Percentiles rank a stretch among this genome's conserved stretches.
These are phyloP conservation scores for Fraxinus americana DNA, from an alignment of 257 asterid genomes.

Conservation along the genomic window DNA sequence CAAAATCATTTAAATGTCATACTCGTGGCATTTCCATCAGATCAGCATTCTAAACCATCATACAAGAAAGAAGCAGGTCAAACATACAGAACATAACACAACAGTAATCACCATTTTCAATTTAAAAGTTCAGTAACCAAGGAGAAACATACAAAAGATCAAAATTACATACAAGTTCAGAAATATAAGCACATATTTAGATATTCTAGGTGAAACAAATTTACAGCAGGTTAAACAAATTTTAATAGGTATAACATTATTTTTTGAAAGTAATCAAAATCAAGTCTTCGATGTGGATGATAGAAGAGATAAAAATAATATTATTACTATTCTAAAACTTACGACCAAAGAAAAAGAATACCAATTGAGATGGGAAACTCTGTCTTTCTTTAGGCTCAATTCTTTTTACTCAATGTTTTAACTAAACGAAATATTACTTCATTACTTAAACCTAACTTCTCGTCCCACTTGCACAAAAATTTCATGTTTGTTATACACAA, in stretches of 20 bases:
- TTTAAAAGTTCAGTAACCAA: neutral
- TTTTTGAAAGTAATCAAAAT: neutral
- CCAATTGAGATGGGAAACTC: neutral
- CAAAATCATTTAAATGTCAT: constrained; percentile 40
- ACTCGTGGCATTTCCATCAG: constrained; percentile 15
- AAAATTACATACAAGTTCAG: neutral
- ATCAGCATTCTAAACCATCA: constrained; percentile 26
- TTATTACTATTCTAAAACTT: neutral
- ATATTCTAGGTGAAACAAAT: neutral
- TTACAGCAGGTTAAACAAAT: neutral
- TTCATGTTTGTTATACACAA: neutral
- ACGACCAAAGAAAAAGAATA: neutral
- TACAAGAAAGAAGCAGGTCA: neutral
- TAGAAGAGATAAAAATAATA: neutral
- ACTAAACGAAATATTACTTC: neutral
- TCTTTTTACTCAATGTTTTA: neutral
- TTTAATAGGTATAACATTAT: neutral
- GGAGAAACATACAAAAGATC: neutral
- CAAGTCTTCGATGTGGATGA: neutral
- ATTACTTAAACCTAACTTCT: neutral
- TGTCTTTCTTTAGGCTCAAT: neutral
- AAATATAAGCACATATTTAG: neutral
- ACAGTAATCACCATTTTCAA: neutral
- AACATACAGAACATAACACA: constrained; percentile 9
- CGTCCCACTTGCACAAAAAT: neutral